These are phyloP conservation scores for Entomortierella chlamydospora DNA, from an alignment of 192 early-diverging fungal species.

Conservation along the genomic window DNA sequence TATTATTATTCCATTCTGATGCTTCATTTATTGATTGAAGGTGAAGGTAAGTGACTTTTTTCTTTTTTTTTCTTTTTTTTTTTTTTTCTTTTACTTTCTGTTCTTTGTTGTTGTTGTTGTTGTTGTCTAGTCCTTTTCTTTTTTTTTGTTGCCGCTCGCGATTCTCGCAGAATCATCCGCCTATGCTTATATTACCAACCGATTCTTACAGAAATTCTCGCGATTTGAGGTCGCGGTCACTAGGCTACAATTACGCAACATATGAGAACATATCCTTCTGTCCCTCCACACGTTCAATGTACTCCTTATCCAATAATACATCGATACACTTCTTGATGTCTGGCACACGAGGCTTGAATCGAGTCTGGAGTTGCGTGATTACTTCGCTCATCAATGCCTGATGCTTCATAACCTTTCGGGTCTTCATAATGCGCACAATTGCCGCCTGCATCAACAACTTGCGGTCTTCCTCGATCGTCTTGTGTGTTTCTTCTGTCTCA, in stretches of 20 bases:
- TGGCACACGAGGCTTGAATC: slow-evolving; percentile 90
- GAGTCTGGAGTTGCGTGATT: slow-evolving; percentile 84
- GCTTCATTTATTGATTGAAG: background rate
- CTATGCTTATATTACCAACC: background rate
- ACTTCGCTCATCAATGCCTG: slow-evolving; percentile 88
- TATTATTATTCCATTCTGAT: background rate
- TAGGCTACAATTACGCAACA: slow-evolving; percentile 66
- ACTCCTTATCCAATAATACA: slow-evolving; percentile 91
- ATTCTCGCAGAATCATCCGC: background rate
- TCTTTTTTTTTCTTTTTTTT: background rate
- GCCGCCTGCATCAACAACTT: slow-evolving; percentile 97
- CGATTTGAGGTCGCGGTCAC: background rate
- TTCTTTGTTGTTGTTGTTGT: background rate
- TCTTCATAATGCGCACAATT: slow-evolving; percentile 99
- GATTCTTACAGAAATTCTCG: background rate
- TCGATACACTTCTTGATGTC: slow-evolving; percentile 99
- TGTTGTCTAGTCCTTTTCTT: background rate
- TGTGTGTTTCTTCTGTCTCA: slow-evolving; percentile 93
- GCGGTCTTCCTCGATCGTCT: slow-evolving; percentile 92
- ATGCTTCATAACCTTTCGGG: slow-evolving; percentile 91
- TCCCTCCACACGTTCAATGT: slow-evolving; percentile 87
- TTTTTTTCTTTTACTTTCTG: background rate
- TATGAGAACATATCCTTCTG: slow-evolving; percentile 89
- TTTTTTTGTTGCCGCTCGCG: background rate
- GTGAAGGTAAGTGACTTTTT: background rate